These are phyloP conservation scores for Apiospora rasikravindrae DNA, from an alignment of 2,329 filamentous ascomycete species.

Conservation along the genomic window DNA sequence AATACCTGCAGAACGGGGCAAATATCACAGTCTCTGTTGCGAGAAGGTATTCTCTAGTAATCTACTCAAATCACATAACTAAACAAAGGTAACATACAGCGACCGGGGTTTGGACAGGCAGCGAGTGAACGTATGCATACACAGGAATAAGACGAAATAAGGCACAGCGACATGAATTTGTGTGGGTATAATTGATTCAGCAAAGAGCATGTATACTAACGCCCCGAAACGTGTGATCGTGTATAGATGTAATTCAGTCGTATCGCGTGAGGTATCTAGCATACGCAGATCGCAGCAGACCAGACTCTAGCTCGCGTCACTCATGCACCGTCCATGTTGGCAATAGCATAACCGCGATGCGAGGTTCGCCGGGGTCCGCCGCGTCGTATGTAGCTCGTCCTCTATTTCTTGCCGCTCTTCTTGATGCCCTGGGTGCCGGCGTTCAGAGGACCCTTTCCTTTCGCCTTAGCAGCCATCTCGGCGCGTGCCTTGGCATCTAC, in stretches of 20 bases:
- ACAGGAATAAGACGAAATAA: not conserved
- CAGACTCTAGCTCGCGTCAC: not conserved
- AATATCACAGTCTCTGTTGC: not conserved
- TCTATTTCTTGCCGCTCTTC: constrained; percentile 96
- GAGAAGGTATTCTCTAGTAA: too few relatives aligned
- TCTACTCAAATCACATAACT: not conserved
- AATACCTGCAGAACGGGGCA: not conserved
- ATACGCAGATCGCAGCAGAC: not conserved
- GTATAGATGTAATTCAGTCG: constrained; percentile 2
- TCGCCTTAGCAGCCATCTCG: constrained; percentile 79
- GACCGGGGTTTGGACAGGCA: too few relatives aligned
- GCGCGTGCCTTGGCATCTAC: constrained; percentile 84
- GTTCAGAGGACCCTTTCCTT: constrained; percentile 88
- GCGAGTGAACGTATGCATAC: not conserved
- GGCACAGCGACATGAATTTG: not conserved
- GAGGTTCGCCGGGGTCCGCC: not conserved
- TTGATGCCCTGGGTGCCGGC: constrained; percentile 89
- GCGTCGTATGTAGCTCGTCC: not conserved
- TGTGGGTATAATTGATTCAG: not conserved
- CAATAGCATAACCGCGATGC: not conserved
- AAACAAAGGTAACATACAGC: not conserved
- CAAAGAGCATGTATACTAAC: not conserved
- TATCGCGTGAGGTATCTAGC: not conserved
- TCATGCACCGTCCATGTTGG: not conserved
- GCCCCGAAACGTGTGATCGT: not conserved